Conservation (phyloP, 2,329 filamentous ascomycete species). For the Alternaria sp. region DNA sequence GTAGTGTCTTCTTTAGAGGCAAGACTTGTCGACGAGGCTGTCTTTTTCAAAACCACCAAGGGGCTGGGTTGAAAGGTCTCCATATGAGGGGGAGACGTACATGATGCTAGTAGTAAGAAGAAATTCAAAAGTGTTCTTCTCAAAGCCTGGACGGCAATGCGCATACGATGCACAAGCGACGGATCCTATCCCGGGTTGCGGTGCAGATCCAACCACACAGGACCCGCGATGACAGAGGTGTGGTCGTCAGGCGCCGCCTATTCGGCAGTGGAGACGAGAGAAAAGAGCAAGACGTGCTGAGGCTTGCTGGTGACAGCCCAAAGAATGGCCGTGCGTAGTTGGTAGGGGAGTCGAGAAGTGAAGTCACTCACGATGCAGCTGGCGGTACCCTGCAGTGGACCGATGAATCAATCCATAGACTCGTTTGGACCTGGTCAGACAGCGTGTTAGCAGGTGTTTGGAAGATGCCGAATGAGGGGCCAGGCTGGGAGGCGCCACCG, state of each 20-base stretch:
- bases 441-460: slow-evolving; percentile 35
- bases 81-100: slow-evolving; percentile 51
- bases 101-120: slow-evolving; percentile 44
- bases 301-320: slow-evolving; percentile 30
- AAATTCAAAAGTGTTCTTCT: slow-evolving; percentile 30
- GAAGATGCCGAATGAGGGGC: slow-evolving; percentile 40
- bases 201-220: slow-evolving; percentile 48
- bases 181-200: slow-evolving; percentile 33
- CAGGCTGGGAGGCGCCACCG: slow-evolving; percentile 32
- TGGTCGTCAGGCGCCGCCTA: slow-evolving; percentile 42
- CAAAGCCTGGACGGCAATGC: slow-evolving; percentile 34
- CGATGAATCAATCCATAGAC: slow-evolving; percentile 34
- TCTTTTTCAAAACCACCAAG: slow-evolving; percentile 44
- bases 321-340: slow-evolving; percentile 41
- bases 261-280: slow-evolving; percentile 39
- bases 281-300: slow-evolving; percentile 35
- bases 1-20: slow-evolving; percentile 50
- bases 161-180: slow-evolving; percentile 44
- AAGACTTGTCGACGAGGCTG: slow-evolving; percentile 47
- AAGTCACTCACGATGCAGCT: slow-evolving; percentile 38
- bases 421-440: slow-evolving; percentile 39
- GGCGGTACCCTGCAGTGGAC: slow-evolving; percentile 30
- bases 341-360: slow-evolving; percentile 41
- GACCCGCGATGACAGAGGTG: slow-evolving; percentile 35
- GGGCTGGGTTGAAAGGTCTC: slow-evolving; percentile 43